Percentiles rank a stretch among this genome's conserved stretches.
phyloP scores from a whole-genome alignment of 371 early-diverging fungal genomes.

The Mortierella sp. region DNA sequence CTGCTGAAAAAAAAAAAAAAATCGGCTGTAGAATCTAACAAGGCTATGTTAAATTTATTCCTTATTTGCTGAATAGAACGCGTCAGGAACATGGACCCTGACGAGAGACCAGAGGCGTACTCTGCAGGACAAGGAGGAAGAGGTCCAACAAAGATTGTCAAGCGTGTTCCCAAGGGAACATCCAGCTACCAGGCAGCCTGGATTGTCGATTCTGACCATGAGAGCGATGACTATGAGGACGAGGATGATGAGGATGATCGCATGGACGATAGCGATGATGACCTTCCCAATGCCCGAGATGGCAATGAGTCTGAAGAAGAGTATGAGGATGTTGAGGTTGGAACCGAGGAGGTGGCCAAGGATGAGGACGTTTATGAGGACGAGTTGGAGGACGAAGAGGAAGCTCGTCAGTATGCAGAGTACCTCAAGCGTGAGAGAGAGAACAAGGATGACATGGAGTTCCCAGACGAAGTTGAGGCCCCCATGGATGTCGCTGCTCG shows the following conservation, averaged over 20 bases:
- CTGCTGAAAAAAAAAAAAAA: no score
- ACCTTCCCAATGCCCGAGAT: conserved; percentile 55
- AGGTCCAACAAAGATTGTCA: conserved; percentile 54
- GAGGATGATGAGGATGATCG: conserved; percentile 65
- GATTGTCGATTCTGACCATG: conserved; percentile 87
- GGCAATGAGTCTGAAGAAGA: conserved; percentile 72
- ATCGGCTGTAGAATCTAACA: no score
- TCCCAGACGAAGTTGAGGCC: conserved; percentile 97
- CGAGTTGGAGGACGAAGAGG: conserved; percentile 62
- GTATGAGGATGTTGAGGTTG: conserved; percentile 80
- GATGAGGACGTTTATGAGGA: conserved; percentile 56
- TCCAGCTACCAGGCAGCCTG: conserved; percentile 97
- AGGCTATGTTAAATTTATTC: background rate
- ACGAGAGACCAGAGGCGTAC: conserved; percentile 51
- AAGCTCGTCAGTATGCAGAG: conserved; percentile 64
- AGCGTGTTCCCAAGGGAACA: conserved; percentile 94
- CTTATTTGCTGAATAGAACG: conserved; percentile 17
- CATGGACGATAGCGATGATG: conserved; percentile 63
- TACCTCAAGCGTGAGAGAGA: conserved; percentile 77
- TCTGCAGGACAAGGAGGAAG: no score
- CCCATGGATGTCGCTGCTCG: conserved; percentile 88
- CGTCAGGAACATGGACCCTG: conserved; percentile 56
- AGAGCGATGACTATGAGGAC: conserved; percentile 66
- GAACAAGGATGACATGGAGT: conserved; percentile 80
- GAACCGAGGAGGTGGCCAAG: conserved; percentile 47